Evolutionary conservation across 2,329 filamentous ascomycete genomes (phyloP), one percentile per base, ranked within the genome.

Genomic region (Aaosphaeria arxii): DNA sequence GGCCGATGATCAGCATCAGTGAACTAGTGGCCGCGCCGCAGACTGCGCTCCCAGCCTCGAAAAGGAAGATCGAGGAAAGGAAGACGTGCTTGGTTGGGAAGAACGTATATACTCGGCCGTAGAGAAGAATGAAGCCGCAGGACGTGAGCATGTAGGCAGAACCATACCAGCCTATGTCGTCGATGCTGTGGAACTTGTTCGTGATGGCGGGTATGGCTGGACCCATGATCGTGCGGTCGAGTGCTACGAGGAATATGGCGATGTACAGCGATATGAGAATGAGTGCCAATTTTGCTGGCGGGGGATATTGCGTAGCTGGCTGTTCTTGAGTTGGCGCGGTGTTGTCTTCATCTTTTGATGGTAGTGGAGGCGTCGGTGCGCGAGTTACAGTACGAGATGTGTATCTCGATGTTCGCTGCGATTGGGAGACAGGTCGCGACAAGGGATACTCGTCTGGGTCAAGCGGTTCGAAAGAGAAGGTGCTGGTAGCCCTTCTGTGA

Each of bases 1-100:
- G 55, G 1, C 65, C 65, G 9, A 66, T 48, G 30, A 68, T 67
- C 29, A 68, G 51, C 53, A 64, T 58, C 0, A 52, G 47, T 11
- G 62, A 66, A 11, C 44, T 57, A 11, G 54, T 55, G 2, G 77
- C 76, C 4, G 71, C 69, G 29, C 74, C 77, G 50, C 80, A 84
- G 17, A 85, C 54, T 2, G 78, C 57, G 1, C 77, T 81, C 1
- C 82, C 82, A 2, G 80, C n/a, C 48, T 75, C 71, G 57, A 76
- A 76, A 24, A 75, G 51, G 5, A 67, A 43, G 35, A 84, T 73
- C 48, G 71, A 64, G 47, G 72, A 67, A 9, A 83, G 62, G 59
- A 78, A 83, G 3, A 72, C 70, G 28, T 63, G 73, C 51, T 78
- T 77, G 41, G 80, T 73, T 2, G 72, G 64, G 46, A 76, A 79